Evolutionary conservation across 768 basidiomycete genomes (phyloP).

Genomic region (Baorangia bicolor): DNA sequence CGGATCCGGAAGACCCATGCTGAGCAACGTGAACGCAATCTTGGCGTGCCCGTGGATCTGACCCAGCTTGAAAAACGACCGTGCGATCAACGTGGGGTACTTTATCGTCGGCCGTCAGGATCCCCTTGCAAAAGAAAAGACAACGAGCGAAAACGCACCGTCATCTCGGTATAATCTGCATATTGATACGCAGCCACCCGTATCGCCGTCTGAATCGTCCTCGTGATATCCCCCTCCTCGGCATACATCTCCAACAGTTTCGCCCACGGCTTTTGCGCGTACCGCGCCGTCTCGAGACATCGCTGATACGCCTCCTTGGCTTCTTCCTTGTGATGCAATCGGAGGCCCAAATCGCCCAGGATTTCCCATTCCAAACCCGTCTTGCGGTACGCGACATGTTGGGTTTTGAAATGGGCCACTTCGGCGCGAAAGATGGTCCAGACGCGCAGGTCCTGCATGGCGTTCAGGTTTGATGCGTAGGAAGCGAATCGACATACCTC

Average conservation of each 20-base stretch:
- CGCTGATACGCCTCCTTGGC: conserved; percentile 98
- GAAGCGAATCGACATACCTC: conserved; percentile 56
- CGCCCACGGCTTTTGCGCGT: conserved; percentile 89
- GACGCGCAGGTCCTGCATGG: conserved; percentile 77
- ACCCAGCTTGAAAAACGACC: conserved; percentile 90
- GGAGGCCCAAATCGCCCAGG: conserved; percentile 86
- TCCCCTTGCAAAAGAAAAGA: no score
- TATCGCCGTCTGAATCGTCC: conserved; percentile 88
- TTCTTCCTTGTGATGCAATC: conserved; percentile 97
- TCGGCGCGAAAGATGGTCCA: conserved; percentile 99
- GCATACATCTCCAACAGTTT: conserved; percentile 95
- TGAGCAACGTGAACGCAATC: conserved; percentile 88
- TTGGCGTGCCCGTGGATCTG: conserved; percentile 92
- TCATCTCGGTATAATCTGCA: conserved; percentile 86
- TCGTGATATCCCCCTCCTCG: conserved; percentile 93
- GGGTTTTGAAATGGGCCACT: conserved; percentile 97
- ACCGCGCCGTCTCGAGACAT: conserved; percentile 82
- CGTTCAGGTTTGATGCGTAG: background rate
- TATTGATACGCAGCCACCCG: conserved; percentile 91
- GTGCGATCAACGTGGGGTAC: conserved; percentile 90
- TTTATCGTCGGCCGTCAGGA: no score
- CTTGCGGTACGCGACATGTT: conserved; percentile 97
- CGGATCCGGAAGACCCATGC: conserved; percentile 90
- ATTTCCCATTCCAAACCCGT: conserved; percentile 99
- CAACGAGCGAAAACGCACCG: conserved; percentile 69